Percentiles rank a stretch among this genome's conserved stretches.
Conservation (phyloP, 2,329 filamentous ascomycete species). For the Alternaria solani region DNA sequence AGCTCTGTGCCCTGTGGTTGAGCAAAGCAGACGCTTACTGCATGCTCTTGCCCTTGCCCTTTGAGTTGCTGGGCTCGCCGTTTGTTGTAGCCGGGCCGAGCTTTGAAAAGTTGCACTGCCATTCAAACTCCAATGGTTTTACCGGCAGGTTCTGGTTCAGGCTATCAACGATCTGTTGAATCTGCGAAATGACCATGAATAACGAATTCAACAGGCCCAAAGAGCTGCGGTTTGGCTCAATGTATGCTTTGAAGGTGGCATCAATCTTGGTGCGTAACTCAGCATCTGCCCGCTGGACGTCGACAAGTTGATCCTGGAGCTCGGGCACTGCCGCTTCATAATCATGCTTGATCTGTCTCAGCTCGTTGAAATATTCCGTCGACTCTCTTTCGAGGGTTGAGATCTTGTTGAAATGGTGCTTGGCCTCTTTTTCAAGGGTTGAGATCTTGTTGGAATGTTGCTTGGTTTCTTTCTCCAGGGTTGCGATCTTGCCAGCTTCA, state of each 20-base stretch:
- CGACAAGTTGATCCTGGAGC: neutral
- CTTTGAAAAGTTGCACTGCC: slow-evolving; percentile 2
- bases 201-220: slow-evolving; percentile 8
- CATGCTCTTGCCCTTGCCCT: neutral
- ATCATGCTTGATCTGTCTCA: neutral
- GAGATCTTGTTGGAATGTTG: too few species aligned
- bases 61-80: neutral
- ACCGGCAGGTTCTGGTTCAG: slow-evolving; percentile 21
- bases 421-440: too few species aligned
- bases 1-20: neutral
- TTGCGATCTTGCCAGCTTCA: too few species aligned
- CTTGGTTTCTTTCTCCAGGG: too few species aligned
- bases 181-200: slow-evolving; percentile 6
- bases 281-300: neutral
- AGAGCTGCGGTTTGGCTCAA: slow-evolving; percentile 14
- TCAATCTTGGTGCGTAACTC: slow-evolving; percentile 14
- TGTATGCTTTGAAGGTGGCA: slow-evolving; percentile 5
- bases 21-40: neutral
- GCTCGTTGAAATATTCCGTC: too few species aligned
- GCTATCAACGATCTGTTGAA: slow-evolving; percentile 17
- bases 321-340: neutral
- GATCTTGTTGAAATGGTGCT: too few species aligned
- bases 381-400: too few species aligned
- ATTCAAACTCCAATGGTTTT: slow-evolving; percentile 5
- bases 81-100: neutral